Percentiles rank a stretch among this genome's conserved stretches.
These are phyloP conservation scores for Trametes versicolor DNA, from an alignment of 1,284 basidiomycete species.

Conservation along the genomic window DNA sequence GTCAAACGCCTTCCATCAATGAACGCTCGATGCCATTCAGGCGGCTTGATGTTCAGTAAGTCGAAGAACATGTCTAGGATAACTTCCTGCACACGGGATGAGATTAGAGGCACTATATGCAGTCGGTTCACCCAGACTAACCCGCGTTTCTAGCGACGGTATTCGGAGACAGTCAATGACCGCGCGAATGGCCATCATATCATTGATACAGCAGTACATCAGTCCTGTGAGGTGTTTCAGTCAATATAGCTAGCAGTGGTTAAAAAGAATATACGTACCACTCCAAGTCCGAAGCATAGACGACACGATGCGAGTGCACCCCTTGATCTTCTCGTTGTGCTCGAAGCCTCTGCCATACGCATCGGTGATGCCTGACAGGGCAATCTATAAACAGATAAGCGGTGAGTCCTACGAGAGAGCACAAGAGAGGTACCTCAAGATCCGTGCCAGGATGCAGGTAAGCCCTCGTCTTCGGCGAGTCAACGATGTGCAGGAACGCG, in stretches of 20 bases:
- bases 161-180: conserved; percentile 89
- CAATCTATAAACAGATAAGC: conserved; percentile 63
- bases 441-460: conserved; percentile 88
- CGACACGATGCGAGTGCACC: conserved; percentile 82
- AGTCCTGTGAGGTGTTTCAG: conserved; percentile 64
- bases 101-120: background rate
- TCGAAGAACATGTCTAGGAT: conserved; percentile 95
- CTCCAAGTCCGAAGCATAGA: conserved; percentile 93
- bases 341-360: conserved; percentile 86
- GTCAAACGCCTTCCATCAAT: conserved; percentile 88
- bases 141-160: conserved; percentile 87
- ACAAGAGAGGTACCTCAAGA: conserved; percentile 73
- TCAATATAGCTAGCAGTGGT: background rate
- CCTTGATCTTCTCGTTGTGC: conserved; percentile 81
- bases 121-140: conserved; percentile 48
- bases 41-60: conserved; percentile 90
- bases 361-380: conserved; percentile 89
- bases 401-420: background rate
- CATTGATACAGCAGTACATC: conserved; percentile 94
- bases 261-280: conserved; percentile 60
- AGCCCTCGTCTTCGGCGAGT: conserved; percentile 85
- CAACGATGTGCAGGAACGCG: conserved; percentile 86
- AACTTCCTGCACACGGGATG: conserved; percentile 69
- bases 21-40: conserved; percentile 92
- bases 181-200: conserved; percentile 86